Evolutionary conservation across 805 yeast genomes (phyloP).

Genomic region (Wickerhamomyces alni): DNA sequence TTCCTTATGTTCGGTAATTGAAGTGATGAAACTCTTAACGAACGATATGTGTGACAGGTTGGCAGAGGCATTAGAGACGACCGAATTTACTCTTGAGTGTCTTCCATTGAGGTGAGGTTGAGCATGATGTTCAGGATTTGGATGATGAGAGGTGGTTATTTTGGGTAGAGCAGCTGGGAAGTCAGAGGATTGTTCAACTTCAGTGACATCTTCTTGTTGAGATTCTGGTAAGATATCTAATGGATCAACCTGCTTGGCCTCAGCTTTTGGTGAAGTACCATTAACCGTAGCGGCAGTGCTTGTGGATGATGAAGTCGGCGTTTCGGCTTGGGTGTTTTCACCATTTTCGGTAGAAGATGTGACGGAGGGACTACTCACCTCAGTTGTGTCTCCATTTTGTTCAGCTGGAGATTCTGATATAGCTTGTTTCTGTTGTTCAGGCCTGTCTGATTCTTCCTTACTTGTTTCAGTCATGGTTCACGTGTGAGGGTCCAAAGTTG

Average conservation of each 20-base stretch:
- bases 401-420: slow-evolving; percentile 3
- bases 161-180: slow-evolving; percentile 16
- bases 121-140: no score
- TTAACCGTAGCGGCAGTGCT: neutral
- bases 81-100: slow-evolving; percentile 17
- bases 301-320: neutral
- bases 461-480: neutral
- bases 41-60: slow-evolving; percentile 30
- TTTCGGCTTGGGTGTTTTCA: neutral
- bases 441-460: neutral
- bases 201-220: slow-evolving; percentile 8
- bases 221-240: neutral
- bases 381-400: neutral
- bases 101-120: slow-evolving; percentile 2
- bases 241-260: neutral
- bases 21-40: slow-evolving; percentile 53
- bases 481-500: no score
- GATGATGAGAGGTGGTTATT: slow-evolving; percentile 1
- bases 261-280: neutral
- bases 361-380: no score
- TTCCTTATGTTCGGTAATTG: slow-evolving; percentile 54
- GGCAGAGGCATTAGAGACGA: slow-evolving; percentile 15
- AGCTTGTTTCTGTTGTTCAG: slow-evolving; percentile 1
- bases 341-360: no score
- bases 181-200: slow-evolving; percentile 9